A percentile compares a stretch with the other conserved stretches of the same genome.
These are phyloP conservation scores for Bipolaris oryzae DNA, from an alignment of 2,329 filamentous ascomycete genomes.

Conservation along the genomic window DNA sequence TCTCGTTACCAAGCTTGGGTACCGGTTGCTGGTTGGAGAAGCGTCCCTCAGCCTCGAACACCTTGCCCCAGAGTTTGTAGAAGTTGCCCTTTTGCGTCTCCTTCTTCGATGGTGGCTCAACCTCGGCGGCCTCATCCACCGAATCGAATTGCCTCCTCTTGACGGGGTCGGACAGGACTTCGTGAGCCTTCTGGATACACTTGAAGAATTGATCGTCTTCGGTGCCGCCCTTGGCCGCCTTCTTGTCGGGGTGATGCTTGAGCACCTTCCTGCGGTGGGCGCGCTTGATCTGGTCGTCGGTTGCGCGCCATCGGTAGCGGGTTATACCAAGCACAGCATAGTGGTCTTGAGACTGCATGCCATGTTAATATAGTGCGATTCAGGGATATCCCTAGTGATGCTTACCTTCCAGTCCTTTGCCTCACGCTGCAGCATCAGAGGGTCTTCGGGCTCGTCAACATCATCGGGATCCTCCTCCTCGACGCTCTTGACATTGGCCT, in stretches of 20 bases:
- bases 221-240: conserved; percentile 82
- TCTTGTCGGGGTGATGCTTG: conserved; percentile 98
- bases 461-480: conserved; percentile 90
- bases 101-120: conserved; percentile 93
- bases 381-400: no score
- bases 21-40: conserved; percentile 94
- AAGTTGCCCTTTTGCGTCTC: conserved; percentile 83
- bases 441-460: conserved; percentile 92
- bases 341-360: conserved; percentile 80
- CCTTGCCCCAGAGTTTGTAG: conserved; percentile 91
- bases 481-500: conserved; percentile 92
- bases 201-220: conserved; percentile 99
- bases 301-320: conserved; percentile 90
- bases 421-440: conserved; percentile 87
- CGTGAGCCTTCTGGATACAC: conserved; percentile 98
- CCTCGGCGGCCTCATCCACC: conserved; percentile 90
- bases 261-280: conserved; percentile 99
- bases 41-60: conserved; percentile 89
- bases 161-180: conserved; percentile 87
- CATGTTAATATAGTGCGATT: conserved; percentile 9
- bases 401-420: conserved; percentile 99
- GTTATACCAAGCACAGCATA: conserved; percentile 94
- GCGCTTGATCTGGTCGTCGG: conserved; percentile 97
- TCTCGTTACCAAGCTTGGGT: conserved; percentile 81
- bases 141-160: conserved; percentile 96